These are phyloP conservation scores for Canariomyces notabilis DNA, from an alignment of 2,329 filamentous ascomycete species.

Conservation along the genomic window DNA sequence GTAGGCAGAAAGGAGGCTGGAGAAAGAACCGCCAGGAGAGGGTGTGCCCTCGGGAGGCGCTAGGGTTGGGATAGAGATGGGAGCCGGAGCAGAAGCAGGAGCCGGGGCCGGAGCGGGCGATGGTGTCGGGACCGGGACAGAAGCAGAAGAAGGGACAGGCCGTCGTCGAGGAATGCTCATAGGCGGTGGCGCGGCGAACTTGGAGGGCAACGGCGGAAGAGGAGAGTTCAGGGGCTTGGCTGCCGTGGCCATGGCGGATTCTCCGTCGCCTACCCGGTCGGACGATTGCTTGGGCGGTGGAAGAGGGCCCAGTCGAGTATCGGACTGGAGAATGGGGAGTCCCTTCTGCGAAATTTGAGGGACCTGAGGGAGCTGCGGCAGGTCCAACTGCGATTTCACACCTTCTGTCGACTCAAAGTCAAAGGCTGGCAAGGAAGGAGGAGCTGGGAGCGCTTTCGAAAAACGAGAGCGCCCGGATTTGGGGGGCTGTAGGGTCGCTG, in stretches of 20 bases:
- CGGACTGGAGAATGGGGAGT: conserved; percentile 11
- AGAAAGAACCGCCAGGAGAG: conserved; percentile 47
- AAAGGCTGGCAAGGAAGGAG: conserved; percentile 35
- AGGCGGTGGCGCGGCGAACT: conserved; percentile 11
- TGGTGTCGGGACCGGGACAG: conserved; percentile 2
- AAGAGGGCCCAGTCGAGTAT: conserved; percentile 16
- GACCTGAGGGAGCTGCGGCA: conserved; percentile 19
- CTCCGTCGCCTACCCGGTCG: conserved; percentile 8
- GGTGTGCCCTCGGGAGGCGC: conserved; percentile 11
- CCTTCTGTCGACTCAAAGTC: conserved; percentile 18
- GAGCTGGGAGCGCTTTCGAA: conserved; percentile 53
- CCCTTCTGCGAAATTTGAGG: conserved; percentile 23
- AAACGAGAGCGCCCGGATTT: conserved; percentile 46
- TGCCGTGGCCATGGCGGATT: conserved; percentile 15
- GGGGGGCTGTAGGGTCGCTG: conserved; percentile 24
- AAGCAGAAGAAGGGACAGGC: conserved; percentile 22
- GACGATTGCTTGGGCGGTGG: conserved; percentile 19
- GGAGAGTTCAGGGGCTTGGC: conserved; percentile 21
- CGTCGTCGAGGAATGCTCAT: conserved; percentile 22
- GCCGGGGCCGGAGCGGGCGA: conserved; percentile 4
- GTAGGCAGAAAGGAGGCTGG: conserved; percentile 53
- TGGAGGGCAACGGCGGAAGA: conserved; percentile 20
- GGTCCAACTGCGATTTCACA: neutral
- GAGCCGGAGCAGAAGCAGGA: conserved; percentile 10
- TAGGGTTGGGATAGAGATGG: conserved; percentile 2